Conservation (phyloP, 1,139 yeast genomes). For the Nematodospora anomalae region DNA sequence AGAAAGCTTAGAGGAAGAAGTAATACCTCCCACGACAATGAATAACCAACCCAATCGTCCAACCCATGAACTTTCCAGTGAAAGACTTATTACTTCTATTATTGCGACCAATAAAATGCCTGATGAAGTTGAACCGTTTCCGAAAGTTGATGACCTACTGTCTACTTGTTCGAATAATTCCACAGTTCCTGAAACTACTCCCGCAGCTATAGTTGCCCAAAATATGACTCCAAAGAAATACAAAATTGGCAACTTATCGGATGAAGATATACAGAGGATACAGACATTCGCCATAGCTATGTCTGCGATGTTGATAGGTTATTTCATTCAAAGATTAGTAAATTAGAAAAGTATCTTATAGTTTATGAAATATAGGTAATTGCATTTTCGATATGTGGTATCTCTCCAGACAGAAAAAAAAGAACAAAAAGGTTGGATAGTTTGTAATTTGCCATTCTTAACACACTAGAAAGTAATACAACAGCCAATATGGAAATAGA, state of each 20-base stretch:
- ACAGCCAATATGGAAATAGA: slow-evolving; percentile 5
- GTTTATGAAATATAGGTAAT: neutral
- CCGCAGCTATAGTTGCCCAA: neutral
- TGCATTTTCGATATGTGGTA: too few species aligned
- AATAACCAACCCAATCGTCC: neutral
- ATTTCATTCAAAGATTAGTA: slow-evolving; percentile 12
- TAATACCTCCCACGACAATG: neutral
- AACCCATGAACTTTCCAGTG: slow-evolving; percentile 2
- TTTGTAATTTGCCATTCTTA: too few species aligned
- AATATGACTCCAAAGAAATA: neutral
- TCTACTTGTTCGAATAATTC: neutral
- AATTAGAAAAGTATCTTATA: slow-evolving; percentile 2
- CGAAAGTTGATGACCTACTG: slow-evolving; percentile 11
- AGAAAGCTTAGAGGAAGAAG: slow-evolving; percentile 4
- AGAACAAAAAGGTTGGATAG: too few species aligned
- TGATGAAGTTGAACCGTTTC: slow-evolving; percentile 15
- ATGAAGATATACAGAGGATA: slow-evolving; percentile 7
- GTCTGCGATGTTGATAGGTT: slow-evolving; percentile 15
- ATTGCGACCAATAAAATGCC: slow-evolving; percentile 6
- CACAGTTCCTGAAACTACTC: slow-evolving; percentile 1
- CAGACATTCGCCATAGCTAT: slow-evolving; percentile 15
- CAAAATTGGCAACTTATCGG: slow-evolving; percentile 2
- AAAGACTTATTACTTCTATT: slow-evolving; percentile 7
- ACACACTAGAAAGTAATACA: too few species aligned
- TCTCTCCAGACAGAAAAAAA: too few species aligned